Base-by-base conservation (phyloP, 2,329 filamentous ascomycete genomes). In the Aspergillus fructus region DNA sequence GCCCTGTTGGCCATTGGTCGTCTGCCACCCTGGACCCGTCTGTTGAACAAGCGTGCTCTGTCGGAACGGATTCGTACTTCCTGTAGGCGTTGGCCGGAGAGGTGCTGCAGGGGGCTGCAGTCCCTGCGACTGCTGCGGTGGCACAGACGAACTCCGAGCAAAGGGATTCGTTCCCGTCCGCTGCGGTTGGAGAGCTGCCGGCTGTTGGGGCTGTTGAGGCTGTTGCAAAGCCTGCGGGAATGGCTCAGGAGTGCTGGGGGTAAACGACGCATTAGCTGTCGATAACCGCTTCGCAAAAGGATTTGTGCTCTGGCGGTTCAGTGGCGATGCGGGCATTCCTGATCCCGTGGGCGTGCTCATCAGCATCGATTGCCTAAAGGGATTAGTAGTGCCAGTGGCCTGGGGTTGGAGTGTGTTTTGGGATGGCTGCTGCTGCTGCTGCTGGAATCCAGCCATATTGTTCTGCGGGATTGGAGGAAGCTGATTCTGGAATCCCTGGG, bases 21-120 rank as follows among this genome's bases (percentile, higher is more conserved):
- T 46, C 43, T 46, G 93, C 91, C 94, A 97, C 2, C 91, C 91
- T 73, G 90, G 83, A 1, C 93, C 93, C 0, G 92, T 96, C 68
- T 96, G 92, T 69, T 96, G 94, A 52, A 96, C 88, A 72, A 97
- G 96, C 4, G 88, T 86, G 46, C 89, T 91, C 70, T 97, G 92
- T 15, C 94, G 85, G 82, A 97, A 97, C 0, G 94, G 94, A 68
- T 99, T 99, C 2, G 93, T 97, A 68, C 85, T 91, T 8, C 92
- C 93, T 0, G 93, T 97, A 1, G 89, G 84, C 68, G 93, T 91
- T 2, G 91, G 85, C 53, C 83, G 83, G 5, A 94, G 76, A 49
- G 82, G 71, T n/a, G 74, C 72, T 3, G 72, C 68, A 12, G 70
- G 61, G 23, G 75, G 73, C 17, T 75, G 71, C 13, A 76, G 51